Base-by-base conservation (phyloP, 108 stramenopile species). In the Cyclostephanos invisitatus region DNA sequence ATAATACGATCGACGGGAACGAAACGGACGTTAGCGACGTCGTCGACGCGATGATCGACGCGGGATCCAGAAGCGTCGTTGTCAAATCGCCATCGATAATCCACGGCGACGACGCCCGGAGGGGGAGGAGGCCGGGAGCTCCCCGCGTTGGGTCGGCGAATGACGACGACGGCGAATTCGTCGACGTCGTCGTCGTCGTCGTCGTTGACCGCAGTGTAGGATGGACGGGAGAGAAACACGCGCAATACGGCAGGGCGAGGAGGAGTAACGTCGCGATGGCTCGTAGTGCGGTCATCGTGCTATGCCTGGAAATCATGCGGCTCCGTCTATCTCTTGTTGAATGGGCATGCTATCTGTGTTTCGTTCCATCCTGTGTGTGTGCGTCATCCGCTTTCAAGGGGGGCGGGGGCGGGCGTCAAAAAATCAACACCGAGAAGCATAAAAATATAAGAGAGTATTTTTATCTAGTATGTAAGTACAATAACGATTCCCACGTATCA, bases 1-100 rank as follows among this genome's bases (percentile, higher is more conserved):
- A 85, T 60, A 91, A 53, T 22, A 91, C 32, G 24, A 91, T 40
- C 12, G 85, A 82, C 49, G 85, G 72, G 3, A 15, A 46, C 12
- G 15, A 46, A 3, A 15, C 1, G 15, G 15, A 15, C 44, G 44
- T 17, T 0, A 14, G 17, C 44, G 44, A 46, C 14, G 44, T 14
- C 44, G 44, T 11, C 40, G 40, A 40, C 40, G 7, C 40, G 7
- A 40, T 40, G 7, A 40, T 40, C 40, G 44, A 46, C 15, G 15
- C 0, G 44, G 12, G 15, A 0, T 46, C 44, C 44, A 14, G 44
- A 0, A 15, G 12, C 44, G 14, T 15, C 44, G 44, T 2, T 14
- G 14, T 46, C 44, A 3, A 1, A 1, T 4, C 44, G 44, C 3
- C 44, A 15, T 46, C 12, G 44, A 46, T 14, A 0, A 46, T 17